Evolutionary conservation across 2,329 filamentous ascomycete genomes (phyloP).

Genomic region (Aspergillus brunneoviolaceus): DNA sequence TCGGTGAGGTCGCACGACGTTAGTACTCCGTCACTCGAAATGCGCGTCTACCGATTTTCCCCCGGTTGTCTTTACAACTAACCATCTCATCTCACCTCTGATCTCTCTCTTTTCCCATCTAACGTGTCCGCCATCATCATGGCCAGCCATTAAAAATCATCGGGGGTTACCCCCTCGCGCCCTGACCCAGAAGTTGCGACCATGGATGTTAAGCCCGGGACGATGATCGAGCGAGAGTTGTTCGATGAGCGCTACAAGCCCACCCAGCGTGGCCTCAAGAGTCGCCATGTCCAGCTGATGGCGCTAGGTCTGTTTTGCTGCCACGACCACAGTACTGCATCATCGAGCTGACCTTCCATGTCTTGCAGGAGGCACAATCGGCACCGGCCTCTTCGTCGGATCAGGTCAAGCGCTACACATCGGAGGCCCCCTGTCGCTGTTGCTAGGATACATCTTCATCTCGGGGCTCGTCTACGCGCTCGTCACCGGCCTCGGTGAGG

Average conservation of each 20-base stretch:
- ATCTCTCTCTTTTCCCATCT: not conserved
- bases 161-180: conserved; percentile 2
- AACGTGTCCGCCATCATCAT: not conserved
- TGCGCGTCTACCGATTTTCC: not conserved
- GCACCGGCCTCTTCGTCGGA: conserved; percentile 56
- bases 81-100: not conserved
- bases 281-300: conserved; percentile 46
- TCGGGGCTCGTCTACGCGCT: conserved; percentile 49
- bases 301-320: conserved; percentile 39
- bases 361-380: conserved; percentile 53
- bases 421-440: conserved; percentile 53
- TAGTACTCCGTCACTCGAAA: not conserved
- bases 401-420: conserved; percentile 54
- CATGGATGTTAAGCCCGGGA: conserved; percentile 20
- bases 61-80: not conserved
- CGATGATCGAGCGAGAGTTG: conserved; percentile 40
- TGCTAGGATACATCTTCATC: conserved; percentile 54
- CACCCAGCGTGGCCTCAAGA: conserved; percentile 45
- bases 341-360: not conserved
- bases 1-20: not conserved
- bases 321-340: not conserved
- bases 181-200: conserved; percentile 9
- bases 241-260: conserved; percentile 42
- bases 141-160: conserved; percentile 12
- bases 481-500: conserved; percentile 48